Evolutionary conservation across 306 rosid species (phyloP).

Genomic region (Erythrophleum fordii): DNA sequence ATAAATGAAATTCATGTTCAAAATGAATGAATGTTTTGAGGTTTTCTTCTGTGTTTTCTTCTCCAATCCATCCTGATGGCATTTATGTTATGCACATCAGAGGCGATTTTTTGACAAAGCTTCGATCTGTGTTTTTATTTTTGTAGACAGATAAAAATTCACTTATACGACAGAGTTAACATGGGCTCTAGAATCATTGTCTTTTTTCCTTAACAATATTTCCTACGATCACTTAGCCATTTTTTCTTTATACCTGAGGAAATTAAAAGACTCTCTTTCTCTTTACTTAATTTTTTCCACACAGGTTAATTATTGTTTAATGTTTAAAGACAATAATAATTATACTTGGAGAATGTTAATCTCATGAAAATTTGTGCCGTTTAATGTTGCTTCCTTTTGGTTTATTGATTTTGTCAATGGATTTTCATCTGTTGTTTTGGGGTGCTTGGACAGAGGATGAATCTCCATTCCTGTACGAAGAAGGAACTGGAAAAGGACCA

Average conservation of each 20-base stretch:
- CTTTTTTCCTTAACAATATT: background rate
- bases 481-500: conserved; percentile 69
- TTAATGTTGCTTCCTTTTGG: conserved; percentile 1
- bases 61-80: background rate
- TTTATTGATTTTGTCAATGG: background rate
- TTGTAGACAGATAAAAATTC: conserved; percentile 4
- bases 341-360: background rate
- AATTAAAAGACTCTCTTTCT: too few relatives aligned
- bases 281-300: too few relatives aligned
- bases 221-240: background rate
- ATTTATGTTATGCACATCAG: background rate
- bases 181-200: background rate
- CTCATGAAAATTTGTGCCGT: background rate
- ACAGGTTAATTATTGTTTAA: background rate
- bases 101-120: background rate
- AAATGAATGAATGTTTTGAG: background rate
- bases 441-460: conserved; percentile 49
- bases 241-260: conserved; percentile 26
- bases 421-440: background rate
- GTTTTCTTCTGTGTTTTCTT: too few relatives aligned
- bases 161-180: background rate
- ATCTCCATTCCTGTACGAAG: conserved; percentile 44
- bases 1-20: background rate
- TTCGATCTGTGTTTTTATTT: background rate
- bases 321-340: background rate